These are phyloP conservation scores for Botrytis sinoallii DNA, from an alignment of 2,329 filamentous ascomycete genomes.

Conservation along the genomic window DNA sequence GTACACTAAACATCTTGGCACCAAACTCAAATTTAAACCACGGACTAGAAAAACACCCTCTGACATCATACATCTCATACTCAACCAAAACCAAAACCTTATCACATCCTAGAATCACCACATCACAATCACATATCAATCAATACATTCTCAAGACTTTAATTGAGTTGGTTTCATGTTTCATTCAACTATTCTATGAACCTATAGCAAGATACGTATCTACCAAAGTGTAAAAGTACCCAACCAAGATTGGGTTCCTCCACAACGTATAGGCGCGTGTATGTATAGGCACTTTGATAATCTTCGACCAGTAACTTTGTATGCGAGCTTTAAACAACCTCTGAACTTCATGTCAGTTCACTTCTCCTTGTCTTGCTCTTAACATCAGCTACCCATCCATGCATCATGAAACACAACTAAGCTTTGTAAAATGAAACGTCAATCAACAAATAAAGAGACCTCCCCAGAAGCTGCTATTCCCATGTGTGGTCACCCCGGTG, in stretches of 20 bases:
- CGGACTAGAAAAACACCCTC: background rate
- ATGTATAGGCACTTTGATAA: background rate
- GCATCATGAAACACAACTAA: conserved; percentile 11
- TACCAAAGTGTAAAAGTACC: background rate
- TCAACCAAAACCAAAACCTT: background rate
- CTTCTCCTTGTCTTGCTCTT: background rate
- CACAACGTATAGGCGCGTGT: background rate
- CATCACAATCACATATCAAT: background rate
- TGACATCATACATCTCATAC: background rate
- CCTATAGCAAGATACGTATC: conserved; percentile 4
- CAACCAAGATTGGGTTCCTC: background rate
- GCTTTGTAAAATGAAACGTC: conserved; percentile 9
- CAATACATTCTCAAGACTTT: background rate
- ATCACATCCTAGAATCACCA: background rate
- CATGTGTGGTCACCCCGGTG: conserved; percentile 25
- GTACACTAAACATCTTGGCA: too few relatives aligned
- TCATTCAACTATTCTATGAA: conserved; percentile 10
- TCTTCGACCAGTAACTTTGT: background rate
- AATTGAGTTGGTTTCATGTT: conserved; percentile 9
- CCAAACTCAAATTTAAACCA: too few relatives aligned
- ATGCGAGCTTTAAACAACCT: conserved; percentile 4
- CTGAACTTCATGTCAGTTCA: background rate
- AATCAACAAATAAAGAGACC: conserved; percentile 28
- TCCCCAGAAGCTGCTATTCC: conserved; percentile 37
- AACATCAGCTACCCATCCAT: background rate